Percentiles rank a stretch among this genome's conserved stretches.
Conservation (phyloP, 768 basidiomycete genomes). For the Boletus rubroflammeus region DNA sequence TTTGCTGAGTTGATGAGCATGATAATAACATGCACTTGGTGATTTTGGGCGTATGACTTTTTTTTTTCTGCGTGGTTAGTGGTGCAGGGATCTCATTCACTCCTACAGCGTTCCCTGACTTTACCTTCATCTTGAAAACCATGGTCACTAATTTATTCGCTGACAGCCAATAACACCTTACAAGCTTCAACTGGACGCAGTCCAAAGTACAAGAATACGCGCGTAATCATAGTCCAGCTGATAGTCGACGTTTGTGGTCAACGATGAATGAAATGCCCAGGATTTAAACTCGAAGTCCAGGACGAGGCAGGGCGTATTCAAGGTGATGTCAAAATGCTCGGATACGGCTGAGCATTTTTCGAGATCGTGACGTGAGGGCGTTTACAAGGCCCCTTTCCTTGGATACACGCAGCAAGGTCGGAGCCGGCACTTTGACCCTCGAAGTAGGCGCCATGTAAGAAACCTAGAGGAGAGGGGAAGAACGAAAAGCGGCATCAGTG, state of each 20-base stretch:
- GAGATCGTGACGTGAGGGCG: conserved; percentile 27
- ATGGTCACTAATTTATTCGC: no score
- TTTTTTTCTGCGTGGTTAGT: no score
- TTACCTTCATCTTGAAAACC: no score
- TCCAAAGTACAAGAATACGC: neutral
- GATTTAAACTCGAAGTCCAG: neutral
- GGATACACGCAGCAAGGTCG: conserved; percentile 41
- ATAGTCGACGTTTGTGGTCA: neutral
- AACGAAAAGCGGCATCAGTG: neutral
- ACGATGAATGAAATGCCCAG: neutral
- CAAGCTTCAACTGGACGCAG: no score
- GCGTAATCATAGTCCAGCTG: neutral
- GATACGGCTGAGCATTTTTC: conserved; percentile 33
- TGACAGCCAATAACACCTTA: no score
- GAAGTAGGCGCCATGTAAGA: conserved; percentile 54
- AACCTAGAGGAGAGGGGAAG: conserved; percentile 34
- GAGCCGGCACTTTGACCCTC: conserved; percentile 45
- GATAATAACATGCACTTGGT: neutral
- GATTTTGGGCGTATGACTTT: neutral
- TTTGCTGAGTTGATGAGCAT: neutral
- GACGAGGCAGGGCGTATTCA: neutral
- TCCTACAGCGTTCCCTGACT: no score
- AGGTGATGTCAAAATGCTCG: conserved; percentile 8
- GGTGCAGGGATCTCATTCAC: no score
- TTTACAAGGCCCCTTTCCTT: conserved; percentile 19